Conservation (phyloP, 352 stramenopile genomes). For the Thalassiosira sp. region DNA sequence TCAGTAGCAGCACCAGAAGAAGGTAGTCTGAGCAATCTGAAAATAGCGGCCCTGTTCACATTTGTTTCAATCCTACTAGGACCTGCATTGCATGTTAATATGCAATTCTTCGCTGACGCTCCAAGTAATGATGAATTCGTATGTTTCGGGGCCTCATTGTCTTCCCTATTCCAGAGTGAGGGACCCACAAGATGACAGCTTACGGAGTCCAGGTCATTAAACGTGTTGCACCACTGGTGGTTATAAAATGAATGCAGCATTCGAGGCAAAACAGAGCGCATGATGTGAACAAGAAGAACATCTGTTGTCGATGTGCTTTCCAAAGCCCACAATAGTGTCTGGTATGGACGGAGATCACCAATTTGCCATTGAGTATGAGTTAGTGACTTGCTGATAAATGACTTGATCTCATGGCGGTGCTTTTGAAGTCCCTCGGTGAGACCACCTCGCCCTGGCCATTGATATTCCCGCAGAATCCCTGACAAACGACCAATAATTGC, state of each 20-base stretch:
- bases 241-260: constrained; percentile 60
- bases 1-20: constrained; percentile 26
- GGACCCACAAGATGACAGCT: constrained; percentile 44
- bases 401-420: constrained; percentile 35
- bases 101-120: constrained; percentile 31
- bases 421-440: constrained; percentile 25
- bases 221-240: constrained; percentile 74
- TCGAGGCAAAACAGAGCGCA: constrained; percentile 63
- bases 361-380: constrained; percentile 59
- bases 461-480: constrained; percentile 26
- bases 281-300: constrained; percentile 36
- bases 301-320: constrained; percentile 57
- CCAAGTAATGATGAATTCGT: constrained; percentile 36
- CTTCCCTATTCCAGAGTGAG: constrained; percentile 63
- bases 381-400: constrained; percentile 51
- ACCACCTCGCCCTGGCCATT: constrained; percentile 11
- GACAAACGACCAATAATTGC: constrained; percentile 55
- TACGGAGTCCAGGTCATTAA: constrained; percentile 75
- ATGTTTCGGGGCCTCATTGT: constrained; percentile 22
- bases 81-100: constrained; percentile 47
- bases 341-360: constrained; percentile 80
- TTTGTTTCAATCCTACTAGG: constrained; percentile 52
- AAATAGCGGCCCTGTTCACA: constrained; percentile 43
- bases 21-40: constrained; percentile 52
- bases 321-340: constrained; percentile 84